A percentile compares a stretch with the other conserved stretches of the same genome.
Evolutionary conservation across 306 rosid genomes (phyloP).

Genomic region (Quillaja saponaria): DNA sequence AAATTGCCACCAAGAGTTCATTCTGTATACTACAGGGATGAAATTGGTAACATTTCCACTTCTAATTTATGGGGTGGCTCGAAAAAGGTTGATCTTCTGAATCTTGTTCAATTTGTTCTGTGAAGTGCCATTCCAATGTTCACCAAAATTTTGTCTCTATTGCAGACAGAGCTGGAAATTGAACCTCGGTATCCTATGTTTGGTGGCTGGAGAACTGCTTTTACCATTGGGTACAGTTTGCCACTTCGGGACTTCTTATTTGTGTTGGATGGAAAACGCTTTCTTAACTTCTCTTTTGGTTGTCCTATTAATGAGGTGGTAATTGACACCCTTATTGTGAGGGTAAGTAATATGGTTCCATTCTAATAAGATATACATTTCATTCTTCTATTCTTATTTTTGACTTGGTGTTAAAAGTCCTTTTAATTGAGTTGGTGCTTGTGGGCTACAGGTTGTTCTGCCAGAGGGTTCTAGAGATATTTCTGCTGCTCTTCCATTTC

Average conservation of each 20-base stretch:
- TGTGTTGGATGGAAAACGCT: constrained; percentile 69
- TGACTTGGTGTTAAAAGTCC: too few species aligned
- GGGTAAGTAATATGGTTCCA: constrained; percentile 47
- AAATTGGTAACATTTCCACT: constrained; percentile 95
- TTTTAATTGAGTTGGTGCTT: constrained; percentile 24
- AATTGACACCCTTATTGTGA: constrained; percentile 71
- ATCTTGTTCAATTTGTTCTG: background rate
- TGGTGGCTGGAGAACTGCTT: constrained; percentile 96
- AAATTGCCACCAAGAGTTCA: constrained; percentile 91
- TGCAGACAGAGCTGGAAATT: constrained; percentile 78
- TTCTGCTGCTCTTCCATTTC: constrained; percentile 71
- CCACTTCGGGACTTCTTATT: constrained; percentile 89
- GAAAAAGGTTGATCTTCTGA: constrained; percentile 57
- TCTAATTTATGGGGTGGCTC: constrained; percentile 90
- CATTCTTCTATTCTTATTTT: background rate
- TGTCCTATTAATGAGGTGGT: constrained; percentile 78
- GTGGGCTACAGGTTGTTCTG: constrained; percentile 81
- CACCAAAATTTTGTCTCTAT: constrained; percentile 28
- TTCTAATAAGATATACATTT: constrained; percentile 7
- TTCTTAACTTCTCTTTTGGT: constrained; percentile 78
- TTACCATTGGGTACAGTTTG: constrained; percentile 89
- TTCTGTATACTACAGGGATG: constrained; percentile 93
- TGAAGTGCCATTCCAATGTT: constrained; percentile 22
- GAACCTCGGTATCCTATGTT: constrained; percentile 95
- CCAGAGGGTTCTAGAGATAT: constrained; percentile 89